These are phyloP conservation scores for Rhodotorula sp. DNA, from an alignment of 1,284 basidiomycete genomes.

Conservation along the genomic window DNA sequence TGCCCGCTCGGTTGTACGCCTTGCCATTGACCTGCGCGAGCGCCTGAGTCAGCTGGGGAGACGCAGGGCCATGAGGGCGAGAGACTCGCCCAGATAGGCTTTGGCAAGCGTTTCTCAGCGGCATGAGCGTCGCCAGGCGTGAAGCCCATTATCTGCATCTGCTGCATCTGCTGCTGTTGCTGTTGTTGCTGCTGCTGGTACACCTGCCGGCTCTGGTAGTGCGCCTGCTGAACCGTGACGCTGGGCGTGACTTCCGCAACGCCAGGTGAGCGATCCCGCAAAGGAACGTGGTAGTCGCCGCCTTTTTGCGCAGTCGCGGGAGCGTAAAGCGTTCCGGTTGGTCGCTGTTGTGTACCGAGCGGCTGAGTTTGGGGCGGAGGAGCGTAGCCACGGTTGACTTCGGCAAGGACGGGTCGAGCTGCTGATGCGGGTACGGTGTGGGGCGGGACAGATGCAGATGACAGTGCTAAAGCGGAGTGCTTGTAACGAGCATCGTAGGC, in stretches of 20 bases:
- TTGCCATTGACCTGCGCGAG: slow-evolving; percentile 65
- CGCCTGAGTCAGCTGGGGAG: not conserved
- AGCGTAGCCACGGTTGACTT: slow-evolving; percentile 21
- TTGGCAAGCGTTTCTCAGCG: slow-evolving; percentile 24
- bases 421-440: not conserved
- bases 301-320: not conserved
- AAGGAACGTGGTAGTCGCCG: slow-evolving; percentile 28
- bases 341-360: slow-evolving; percentile 13
- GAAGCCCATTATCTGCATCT: slow-evolving; percentile 12
- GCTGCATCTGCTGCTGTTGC: slow-evolving; percentile 16
- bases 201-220: slow-evolving; percentile 25
- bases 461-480: not conserved
- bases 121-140: slow-evolving; percentile 14
- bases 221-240: slow-evolving; percentile 30
- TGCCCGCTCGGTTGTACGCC: slow-evolving; percentile 73
- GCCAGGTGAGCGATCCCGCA: slow-evolving; percentile 35
- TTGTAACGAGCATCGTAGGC: slow-evolving; percentile 20
- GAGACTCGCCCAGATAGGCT: slow-evolving; percentile 25
- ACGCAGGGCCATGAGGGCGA: not conserved
- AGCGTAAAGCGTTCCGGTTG: slow-evolving; percentile 2
- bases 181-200: slow-evolving; percentile 27
- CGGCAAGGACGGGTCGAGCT: slow-evolving; percentile 18
- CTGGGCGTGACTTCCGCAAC: slow-evolving; percentile 35
- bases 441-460: not conserved
- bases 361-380: not conserved